A percentile compares a stretch with the other conserved stretches of the same genome.
Conservation (phyloP, 2,329 filamentous ascomycete genomes). For the Scedosporium dehoogii region DNA sequence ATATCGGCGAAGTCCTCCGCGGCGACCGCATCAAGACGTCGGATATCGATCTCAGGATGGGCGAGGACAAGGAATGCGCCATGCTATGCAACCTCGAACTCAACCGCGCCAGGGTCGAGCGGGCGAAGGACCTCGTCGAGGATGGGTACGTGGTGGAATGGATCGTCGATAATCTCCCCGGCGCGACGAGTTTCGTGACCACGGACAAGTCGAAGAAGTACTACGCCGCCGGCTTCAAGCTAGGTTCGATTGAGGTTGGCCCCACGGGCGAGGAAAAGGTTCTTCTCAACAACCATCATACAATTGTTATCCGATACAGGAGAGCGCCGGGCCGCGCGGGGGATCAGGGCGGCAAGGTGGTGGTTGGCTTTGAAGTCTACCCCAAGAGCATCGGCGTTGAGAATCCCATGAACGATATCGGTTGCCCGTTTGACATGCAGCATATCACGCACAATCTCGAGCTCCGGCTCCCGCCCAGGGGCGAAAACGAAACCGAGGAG, state of each 20-base stretch:
- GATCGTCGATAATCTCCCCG: conserved; percentile 88
- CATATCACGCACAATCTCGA: conserved; percentile 56
- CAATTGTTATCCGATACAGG: conserved; percentile 71
- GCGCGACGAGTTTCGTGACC: conserved; percentile 79
- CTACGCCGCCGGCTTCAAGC: conserved; percentile 82
- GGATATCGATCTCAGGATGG: conserved; percentile 73
- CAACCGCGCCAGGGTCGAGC: conserved; percentile 51
- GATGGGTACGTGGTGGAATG: conserved; percentile 83
- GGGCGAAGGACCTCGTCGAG: conserved; percentile 61
- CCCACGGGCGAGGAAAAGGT: conserved; percentile 46
- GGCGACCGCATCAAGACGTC: conserved; percentile 79
- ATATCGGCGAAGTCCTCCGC: conserved; percentile 77
- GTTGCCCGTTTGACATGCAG: conserved; percentile 60
- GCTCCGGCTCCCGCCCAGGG: conserved; percentile 41
- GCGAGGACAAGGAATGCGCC: conserved; percentile 61
- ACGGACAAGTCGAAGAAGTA: conserved; percentile 78
- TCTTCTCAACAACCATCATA: conserved; percentile 82
- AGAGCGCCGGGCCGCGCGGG: conserved; percentile 59
- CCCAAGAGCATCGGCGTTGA: conserved; percentile 66
- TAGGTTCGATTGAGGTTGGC: conserved; percentile 65
- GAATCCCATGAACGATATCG: conserved; percentile 48
- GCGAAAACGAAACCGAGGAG: conserved; percentile 43
- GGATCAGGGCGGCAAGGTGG: conserved; percentile 62
- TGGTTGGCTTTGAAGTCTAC: conserved; percentile 86
- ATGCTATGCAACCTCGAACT: conserved; percentile 63